Percentiles rank a stretch among this genome's conserved stretches.
Conservation (phyloP, 1,284 basidiomycete genomes). For the Cryptococcus sp. region DNA sequence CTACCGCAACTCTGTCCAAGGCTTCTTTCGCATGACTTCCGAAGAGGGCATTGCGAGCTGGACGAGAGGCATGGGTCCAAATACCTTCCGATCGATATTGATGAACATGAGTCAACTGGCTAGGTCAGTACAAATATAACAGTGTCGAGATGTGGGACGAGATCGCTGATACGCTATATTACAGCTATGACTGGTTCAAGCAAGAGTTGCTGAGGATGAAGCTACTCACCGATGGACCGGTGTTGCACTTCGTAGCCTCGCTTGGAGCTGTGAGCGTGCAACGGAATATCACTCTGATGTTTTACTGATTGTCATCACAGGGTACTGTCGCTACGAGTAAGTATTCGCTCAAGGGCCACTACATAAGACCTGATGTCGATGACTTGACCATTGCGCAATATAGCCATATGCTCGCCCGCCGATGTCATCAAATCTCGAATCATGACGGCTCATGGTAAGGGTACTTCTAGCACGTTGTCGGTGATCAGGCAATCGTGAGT, state of each 20-base stretch:
- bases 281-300: neutral
- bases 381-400: neutral
- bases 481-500: conserved; percentile 66
- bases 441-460: conserved; percentile 84
- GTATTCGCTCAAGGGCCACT: conserved; percentile 12
- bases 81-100: conserved; percentile 78
- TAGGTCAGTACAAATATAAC: conserved; percentile 57
- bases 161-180: neutral
- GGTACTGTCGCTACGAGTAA: conserved; percentile 81
- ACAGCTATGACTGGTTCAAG: conserved; percentile 89
- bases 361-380: neutral
- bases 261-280: conserved; percentile 70
- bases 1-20: conserved; percentile 84
- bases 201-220: conserved; percentile 67
- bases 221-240: conserved; percentile 76
- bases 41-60: conserved; percentile 78
- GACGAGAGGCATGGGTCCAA: conserved; percentile 76
- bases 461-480: conserved; percentile 69
- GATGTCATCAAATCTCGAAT: conserved; percentile 83
- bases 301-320: conserved; percentile 47
- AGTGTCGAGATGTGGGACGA: neutral
- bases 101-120: conserved; percentile 93
- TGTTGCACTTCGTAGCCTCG: conserved; percentile 78
- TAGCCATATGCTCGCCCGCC: conserved; percentile 82
- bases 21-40: conserved; percentile 77